Evolutionary conservation across 1,284 basidiomycete species (phyloP).

Genomic region (Boletus semigastroideus): DNA sequence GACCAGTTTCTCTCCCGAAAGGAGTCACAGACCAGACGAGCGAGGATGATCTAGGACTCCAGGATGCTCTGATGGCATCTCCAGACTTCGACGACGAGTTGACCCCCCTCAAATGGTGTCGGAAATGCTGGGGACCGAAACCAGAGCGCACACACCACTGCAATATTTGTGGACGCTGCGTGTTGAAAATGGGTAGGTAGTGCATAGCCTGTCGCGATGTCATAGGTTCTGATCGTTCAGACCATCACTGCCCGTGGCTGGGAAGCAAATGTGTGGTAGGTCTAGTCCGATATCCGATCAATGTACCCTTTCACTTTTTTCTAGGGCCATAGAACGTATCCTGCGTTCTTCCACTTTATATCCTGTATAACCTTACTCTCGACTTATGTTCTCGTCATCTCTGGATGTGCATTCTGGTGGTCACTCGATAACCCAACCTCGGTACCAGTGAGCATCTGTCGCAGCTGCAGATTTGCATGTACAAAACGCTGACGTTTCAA

Average conservation of each 20-base stretch:
- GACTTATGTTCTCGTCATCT: constrained; percentile 59
- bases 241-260: constrained; percentile 91
- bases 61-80: constrained; percentile 57
- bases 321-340: constrained; percentile 83
- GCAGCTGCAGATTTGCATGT: background rate
- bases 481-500: constrained; percentile 5
- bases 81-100: constrained; percentile 47
- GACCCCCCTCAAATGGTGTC: constrained; percentile 67
- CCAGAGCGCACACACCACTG: constrained; percentile 87
- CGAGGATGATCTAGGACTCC: constrained; percentile 49
- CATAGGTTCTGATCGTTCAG: constrained; percentile 38
- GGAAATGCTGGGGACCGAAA: constrained; percentile 74
- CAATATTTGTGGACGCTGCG: constrained; percentile 72
- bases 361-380: constrained; percentile 65
- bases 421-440: constrained; percentile 63
- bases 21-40: constrained; percentile 28
- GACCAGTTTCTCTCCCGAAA: constrained; percentile 48
- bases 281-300: constrained; percentile 11
- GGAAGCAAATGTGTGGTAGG: constrained; percentile 76
- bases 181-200: constrained; percentile 79
- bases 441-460: constrained; percentile 47
- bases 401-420: constrained; percentile 57
- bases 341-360: constrained; percentile 84
- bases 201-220: background rate
- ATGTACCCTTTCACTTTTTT: constrained; percentile 1